Evolutionary conservation across 768 basidiomycete genomes (phyloP).

Genomic region (Termitomyces sp.): DNA sequence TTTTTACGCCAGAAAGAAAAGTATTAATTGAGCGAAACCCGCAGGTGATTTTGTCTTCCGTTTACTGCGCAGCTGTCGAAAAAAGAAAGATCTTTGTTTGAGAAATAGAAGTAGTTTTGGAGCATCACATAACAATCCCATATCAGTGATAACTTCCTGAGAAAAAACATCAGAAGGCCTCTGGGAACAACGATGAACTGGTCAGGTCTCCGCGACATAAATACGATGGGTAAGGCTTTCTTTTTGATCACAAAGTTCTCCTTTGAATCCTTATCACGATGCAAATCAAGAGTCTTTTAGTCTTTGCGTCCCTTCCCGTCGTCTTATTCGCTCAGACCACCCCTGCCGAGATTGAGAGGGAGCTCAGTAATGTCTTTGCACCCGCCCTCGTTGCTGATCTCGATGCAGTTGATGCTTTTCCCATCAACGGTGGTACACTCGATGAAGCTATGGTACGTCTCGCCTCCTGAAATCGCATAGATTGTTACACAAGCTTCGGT

Average conservation of each 20-base stretch:
- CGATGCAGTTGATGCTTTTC: conserved; percentile 24
- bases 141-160: not conserved
- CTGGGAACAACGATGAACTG: not conserved
- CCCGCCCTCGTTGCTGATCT: conserved; percentile 22
- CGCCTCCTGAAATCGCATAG: not conserved
- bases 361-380: conserved; percentile 20
- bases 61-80: too few relatives aligned
- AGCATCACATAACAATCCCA: not conserved
- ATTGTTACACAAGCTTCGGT: not conserved
- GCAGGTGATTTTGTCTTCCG: not conserved
- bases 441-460: conserved; percentile 20
- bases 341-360: conserved; percentile 22
- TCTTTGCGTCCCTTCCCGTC: not conserved
- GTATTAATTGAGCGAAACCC: not conserved
- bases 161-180: not conserved
- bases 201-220: not conserved
- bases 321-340: conserved; percentile 13
- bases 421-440: conserved; percentile 19
- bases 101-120: too few relatives aligned
- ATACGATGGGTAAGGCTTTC: not conserved
- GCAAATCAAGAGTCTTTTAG: not conserved
- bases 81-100: too few relatives aligned
- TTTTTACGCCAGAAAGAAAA: too few relatives aligned
- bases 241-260: not conserved
- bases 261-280: not conserved